phyloP scores from a whole-genome alignment of 306 rosid species.

The Abrus pulchellus region DNA sequence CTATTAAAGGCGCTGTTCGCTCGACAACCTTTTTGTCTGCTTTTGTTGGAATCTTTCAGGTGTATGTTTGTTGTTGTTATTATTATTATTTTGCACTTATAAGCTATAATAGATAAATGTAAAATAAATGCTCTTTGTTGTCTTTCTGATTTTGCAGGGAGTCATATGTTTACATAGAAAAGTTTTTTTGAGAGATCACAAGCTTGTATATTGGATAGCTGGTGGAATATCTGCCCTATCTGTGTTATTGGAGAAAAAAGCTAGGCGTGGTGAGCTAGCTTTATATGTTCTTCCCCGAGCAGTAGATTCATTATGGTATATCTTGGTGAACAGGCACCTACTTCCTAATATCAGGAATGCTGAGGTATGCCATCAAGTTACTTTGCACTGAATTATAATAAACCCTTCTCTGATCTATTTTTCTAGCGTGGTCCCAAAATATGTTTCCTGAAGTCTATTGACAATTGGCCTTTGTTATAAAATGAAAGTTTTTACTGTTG shows the following conservation, averaged over 20 bases:
- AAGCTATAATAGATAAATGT: constrained; percentile 33
- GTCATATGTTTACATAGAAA: constrained; percentile 91
- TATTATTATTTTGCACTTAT: constrained; percentile 1
- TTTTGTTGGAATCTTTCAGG: constrained; percentile 96
- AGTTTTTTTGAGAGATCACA: constrained; percentile 87
- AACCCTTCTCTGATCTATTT: constrained; percentile 24
- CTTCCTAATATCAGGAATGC: constrained; percentile 88
- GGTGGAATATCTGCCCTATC: constrained; percentile 90
- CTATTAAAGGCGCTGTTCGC: constrained; percentile 81
- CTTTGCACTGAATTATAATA: constrained; percentile 7
- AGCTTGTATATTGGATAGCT: constrained; percentile 90
- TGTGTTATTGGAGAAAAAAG: constrained; percentile 87
- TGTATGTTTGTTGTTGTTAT: constrained; percentile 42
- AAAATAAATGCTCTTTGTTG: constrained; percentile 38
- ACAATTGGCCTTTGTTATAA: constrained; percentile 10
- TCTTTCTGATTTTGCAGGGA: constrained; percentile 65
- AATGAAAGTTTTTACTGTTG: constrained; percentile 11
- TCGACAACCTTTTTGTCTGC: constrained; percentile 94
- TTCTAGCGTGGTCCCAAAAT: constrained; percentile 5
- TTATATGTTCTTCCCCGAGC: constrained; percentile 97
- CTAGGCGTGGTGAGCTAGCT: constrained; percentile 95
- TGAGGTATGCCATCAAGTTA: constrained; percentile 66
- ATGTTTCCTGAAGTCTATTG: neutral
- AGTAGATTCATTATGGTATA: constrained; percentile 92
- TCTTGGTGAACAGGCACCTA: constrained; percentile 88